A percentile compares a stretch with the other conserved stretches of the same genome.
Evolutionary conservation across 2,329 filamentous ascomycete species (phyloP).

Genomic region (Cladosporium halotolerans): DNA sequence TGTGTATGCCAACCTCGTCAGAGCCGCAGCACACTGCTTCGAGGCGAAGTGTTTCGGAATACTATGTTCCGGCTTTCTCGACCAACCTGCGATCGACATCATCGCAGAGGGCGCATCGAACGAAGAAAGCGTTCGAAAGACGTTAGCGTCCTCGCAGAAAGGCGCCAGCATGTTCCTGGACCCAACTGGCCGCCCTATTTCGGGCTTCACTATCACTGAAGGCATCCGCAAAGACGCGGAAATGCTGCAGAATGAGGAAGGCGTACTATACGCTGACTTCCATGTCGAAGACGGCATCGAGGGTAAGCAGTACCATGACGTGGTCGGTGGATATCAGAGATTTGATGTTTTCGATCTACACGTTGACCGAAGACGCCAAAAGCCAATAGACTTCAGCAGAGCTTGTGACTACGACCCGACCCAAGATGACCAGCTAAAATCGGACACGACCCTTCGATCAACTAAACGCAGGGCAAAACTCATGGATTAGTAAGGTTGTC

Average conservation of each 20-base stretch:
- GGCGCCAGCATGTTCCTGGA: conserved; percentile 48
- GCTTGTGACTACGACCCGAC: too few relatives aligned
- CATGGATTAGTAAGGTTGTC: too few relatives aligned
- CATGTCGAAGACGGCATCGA: conserved; percentile 47
- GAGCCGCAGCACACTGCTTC: conserved; percentile 52
- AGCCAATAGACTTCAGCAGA: too few relatives aligned
- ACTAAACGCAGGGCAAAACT: too few relatives aligned
- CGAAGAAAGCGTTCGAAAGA: conserved; percentile 13
- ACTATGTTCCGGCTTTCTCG: conserved; percentile 42
- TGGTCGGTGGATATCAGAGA: conserved; percentile 51
- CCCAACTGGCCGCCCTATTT: conserved; percentile 39
- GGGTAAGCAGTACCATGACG: conserved; percentile 53
- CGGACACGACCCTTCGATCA: too few relatives aligned
- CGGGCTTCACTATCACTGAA: too few relatives aligned
- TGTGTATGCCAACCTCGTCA: conserved; percentile 46
- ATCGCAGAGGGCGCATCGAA: conserved; percentile 22
- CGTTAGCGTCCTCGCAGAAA: conserved; percentile 35
- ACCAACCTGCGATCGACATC: conserved; percentile 30
- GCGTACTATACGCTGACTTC: conserved; percentile 48
- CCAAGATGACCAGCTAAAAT: too few relatives aligned
- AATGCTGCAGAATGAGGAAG: conserved; percentile 42
- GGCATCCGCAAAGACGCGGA: conserved; percentile 16
- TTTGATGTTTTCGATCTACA: conserved; percentile 49
- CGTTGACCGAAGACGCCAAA: conserved; percentile 38
- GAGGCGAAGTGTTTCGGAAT: conserved; percentile 54